Evolutionary conservation across 805 yeast species (phyloP).

Genomic region (Komagataella pastoris): DNA sequence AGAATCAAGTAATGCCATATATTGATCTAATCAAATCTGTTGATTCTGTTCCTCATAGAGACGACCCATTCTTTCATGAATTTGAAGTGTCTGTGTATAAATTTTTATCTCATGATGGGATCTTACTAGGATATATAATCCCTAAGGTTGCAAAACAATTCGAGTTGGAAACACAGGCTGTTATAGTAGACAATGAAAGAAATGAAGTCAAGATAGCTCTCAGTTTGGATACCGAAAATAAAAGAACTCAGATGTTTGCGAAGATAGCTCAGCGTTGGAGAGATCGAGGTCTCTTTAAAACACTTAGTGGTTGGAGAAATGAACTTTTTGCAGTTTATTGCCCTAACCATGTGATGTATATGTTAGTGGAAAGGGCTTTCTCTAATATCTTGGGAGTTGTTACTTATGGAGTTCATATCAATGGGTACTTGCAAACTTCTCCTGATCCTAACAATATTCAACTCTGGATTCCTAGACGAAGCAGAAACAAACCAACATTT

Average conservation of each 20-base stretch:
- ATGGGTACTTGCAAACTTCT: conserved; percentile 47
- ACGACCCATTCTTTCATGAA: conserved; percentile 2
- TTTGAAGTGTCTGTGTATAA: conserved; percentile 13
- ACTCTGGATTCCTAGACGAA: conserved; percentile 79
- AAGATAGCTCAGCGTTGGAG: conserved; percentile 28
- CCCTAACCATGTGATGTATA: conserved; percentile 40
- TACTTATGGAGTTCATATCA: conserved; percentile 83
- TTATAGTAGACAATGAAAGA: conserved; percentile 13
- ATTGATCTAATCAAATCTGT: conserved; percentile 12
- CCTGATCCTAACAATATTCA: conserved; percentile 22
- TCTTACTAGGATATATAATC: conserved; percentile 24
- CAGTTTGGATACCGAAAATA: conserved; percentile 22
- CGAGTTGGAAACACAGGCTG: conserved; percentile 7
- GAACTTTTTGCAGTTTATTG: conserved; percentile 69
- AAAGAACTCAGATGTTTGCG: conserved; percentile 26
- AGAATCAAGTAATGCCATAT: neutral
- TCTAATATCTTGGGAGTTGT: conserved; percentile 74
- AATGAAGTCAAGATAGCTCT: conserved; percentile 17
- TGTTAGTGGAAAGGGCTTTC: conserved; percentile 68
- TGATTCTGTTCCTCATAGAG: conserved; percentile 18
- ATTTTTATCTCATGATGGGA: conserved; percentile 22
- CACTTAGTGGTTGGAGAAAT: conserved; percentile 67
- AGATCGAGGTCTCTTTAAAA: conserved; percentile 19
- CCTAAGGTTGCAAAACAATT: conserved; percentile 19
- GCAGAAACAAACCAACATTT: conserved; percentile 69